Conservation (phyloP, 805 yeast species). For the Candida parachauliodes region DNA sequence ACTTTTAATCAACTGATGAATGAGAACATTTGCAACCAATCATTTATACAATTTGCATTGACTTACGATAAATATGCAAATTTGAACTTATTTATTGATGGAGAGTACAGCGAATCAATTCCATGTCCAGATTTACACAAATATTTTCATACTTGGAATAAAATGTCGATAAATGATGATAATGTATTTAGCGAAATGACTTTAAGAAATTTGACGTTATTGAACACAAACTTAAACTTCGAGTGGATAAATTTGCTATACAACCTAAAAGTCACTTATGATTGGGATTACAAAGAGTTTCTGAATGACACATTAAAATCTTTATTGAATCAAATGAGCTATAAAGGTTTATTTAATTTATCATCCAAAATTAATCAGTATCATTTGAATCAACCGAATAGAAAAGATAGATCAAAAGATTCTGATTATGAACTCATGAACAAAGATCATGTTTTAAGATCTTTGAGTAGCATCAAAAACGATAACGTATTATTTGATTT, state of each 20-base stretch:
- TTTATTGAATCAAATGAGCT: constrained; percentile 38
- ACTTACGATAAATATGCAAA: constrained; percentile 36
- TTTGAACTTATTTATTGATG: constrained; percentile 47
- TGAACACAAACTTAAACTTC: constrained; percentile 32
- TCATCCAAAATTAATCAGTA: constrained; percentile 32
- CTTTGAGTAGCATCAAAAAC: constrained; percentile 14
- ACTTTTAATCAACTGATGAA: constrained; percentile 27
- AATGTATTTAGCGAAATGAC: constrained; percentile 21
- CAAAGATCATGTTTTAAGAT: constrained; percentile 13
- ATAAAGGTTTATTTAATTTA: constrained; percentile 31
- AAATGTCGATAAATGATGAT: constrained; percentile 30
- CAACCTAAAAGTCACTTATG: constrained; percentile 42
- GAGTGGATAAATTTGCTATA: constrained; percentile 54
- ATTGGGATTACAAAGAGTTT: constrained; percentile 44
- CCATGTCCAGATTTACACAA: constrained; percentile 34
- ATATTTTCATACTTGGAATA: constrained; percentile 29
- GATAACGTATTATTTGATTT: constrained; percentile 21
- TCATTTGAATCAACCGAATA: constrained; percentile 3
- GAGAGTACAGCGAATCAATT: constrained; percentile 44
- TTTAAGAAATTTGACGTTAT: constrained; percentile 35
- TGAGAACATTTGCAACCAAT: constrained; percentile 17
- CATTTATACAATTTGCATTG: constrained; percentile 26
- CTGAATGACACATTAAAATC: constrained; percentile 33
- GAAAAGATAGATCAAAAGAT: constrained; percentile 1
- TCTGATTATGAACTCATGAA: neutral